phyloP scores from a whole-genome alignment of 176 grass and related monocot species.

The Zoysia japonica region DNA sequence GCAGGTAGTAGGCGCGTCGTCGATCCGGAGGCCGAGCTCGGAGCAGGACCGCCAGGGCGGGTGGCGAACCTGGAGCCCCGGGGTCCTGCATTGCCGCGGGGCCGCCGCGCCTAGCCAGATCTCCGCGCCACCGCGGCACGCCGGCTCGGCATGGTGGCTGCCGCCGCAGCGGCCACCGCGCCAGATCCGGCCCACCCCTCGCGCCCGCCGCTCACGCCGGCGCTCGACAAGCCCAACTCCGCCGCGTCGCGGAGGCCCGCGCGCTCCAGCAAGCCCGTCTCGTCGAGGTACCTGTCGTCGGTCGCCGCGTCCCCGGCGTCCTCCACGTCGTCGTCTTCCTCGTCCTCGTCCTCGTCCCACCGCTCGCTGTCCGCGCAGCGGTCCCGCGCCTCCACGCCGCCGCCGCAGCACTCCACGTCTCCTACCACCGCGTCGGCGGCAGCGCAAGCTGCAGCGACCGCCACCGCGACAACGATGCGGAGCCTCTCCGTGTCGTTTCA shows the following conservation, averaged over 20 bases:
- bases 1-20: conserved; percentile 22
- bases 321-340: conserved; percentile 46
- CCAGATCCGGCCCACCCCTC: conserved; percentile 52
- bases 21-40: conserved; percentile 41
- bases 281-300: conserved; percentile 54
- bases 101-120: conserved; percentile 42
- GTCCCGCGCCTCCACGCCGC: conserved; percentile 55
- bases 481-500: conserved; percentile 97
- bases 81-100: conserved; percentile 54
- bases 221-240: conserved; percentile 67
- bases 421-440: conserved; percentile 33
- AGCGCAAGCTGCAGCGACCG: background rate
- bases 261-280: conserved; percentile 58
- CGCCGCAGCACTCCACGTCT: conserved; percentile 55
- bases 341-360: conserved; percentile 52
- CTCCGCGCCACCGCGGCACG: conserved; percentile 29
- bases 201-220: conserved; percentile 56
- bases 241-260: conserved; percentile 31
- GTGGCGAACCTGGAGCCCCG: conserved; percentile 35
- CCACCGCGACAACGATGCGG: conserved; percentile 70
- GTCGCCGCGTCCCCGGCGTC: conserved; percentile 45
- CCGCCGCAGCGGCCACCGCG: conserved; percentile 54
- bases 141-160: conserved; percentile 68
- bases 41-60: background rate
- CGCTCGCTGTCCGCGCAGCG: conserved; percentile 68